These are phyloP conservation scores for Eucalyptus polyanthemos DNA, from an alignment of 345 rosid species.

Conservation along the genomic window DNA sequence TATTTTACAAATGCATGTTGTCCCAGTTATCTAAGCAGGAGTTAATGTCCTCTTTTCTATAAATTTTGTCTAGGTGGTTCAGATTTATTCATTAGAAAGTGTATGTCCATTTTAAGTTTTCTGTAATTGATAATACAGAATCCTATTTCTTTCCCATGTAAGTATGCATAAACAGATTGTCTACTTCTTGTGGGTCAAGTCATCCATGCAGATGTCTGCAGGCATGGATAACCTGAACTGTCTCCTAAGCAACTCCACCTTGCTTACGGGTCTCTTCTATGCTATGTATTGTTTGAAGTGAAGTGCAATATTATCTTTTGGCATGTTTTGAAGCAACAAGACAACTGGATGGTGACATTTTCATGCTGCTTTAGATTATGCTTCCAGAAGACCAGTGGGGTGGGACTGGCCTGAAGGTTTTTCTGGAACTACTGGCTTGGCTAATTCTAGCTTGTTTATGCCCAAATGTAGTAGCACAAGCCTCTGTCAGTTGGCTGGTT, in stretches of 20 bases:
- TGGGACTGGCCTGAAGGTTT: slow-evolving; percentile 59
- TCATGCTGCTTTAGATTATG: slow-evolving; percentile 63
- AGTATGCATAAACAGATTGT: neutral
- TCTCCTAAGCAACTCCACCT: neutral
- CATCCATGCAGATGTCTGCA: neutral
- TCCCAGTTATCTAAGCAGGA: neutral
- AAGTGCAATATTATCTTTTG: slow-evolving; percentile 33
- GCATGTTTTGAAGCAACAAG: slow-evolving; percentile 55
- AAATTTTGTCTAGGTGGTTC: neutral
- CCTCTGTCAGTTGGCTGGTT: slow-evolving; percentile 7
- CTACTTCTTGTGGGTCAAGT: neutral
- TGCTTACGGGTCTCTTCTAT: neutral
- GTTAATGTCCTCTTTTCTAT: neutral
- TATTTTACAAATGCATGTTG: neutral
- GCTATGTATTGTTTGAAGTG: slow-evolving; percentile 11
- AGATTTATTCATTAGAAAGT: neutral
- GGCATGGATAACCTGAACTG: neutral
- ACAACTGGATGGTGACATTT: slow-evolving; percentile 61
- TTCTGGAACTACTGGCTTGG: slow-evolving; percentile 23
- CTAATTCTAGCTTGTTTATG: slow-evolving; percentile 13
- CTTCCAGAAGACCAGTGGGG: slow-evolving; percentile 51
- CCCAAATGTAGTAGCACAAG: slow-evolving; percentile 8
- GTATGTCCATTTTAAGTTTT: neutral
- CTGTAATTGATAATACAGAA: neutral
- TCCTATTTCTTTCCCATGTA: neutral